Percentiles rank a stretch among this genome's conserved stretches.
phyloP scores from a whole-genome alignment of 257 asterid species.

The Anisodus acutangulus region DNA sequence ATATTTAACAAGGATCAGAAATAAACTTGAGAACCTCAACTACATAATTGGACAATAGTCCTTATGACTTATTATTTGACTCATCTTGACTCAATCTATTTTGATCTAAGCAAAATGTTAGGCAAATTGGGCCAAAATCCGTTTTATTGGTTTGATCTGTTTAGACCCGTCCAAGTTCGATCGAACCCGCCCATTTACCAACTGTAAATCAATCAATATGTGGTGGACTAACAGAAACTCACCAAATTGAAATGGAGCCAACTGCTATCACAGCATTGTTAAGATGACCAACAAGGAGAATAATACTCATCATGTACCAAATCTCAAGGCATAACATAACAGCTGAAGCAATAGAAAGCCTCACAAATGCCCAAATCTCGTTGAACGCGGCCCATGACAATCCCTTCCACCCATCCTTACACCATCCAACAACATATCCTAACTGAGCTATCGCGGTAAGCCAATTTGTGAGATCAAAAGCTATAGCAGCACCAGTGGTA shows the following conservation, averaged over 20 bases:
- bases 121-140: no score
- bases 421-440: constrained; percentile 48
- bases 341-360: constrained; percentile 67
- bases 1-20: background rate
- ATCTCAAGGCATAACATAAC: constrained; percentile 63
- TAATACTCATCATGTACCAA: constrained; percentile 53
- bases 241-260: constrained; percentile 56
- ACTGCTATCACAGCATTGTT: constrained; percentile 50
- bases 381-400: constrained; percentile 52
- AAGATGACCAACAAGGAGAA: constrained; percentile 53
- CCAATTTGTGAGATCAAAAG: constrained; percentile 51
- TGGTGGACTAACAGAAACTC: background rate
- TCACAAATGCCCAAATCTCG: constrained; percentile 57
- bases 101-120: no score
- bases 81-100: no score
- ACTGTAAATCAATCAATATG: no score
- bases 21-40: background rate
- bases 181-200: no score
- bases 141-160: no score
- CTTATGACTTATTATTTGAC: no score
- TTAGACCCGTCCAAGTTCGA: no score
- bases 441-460: constrained; percentile 45
- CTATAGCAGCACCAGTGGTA: constrained; percentile 37
- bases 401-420: constrained; percentile 66
- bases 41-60: background rate